A percentile compares a stretch with the other conserved stretches of the same genome.
Evolutionary conservation across 2,329 filamentous ascomycete genomes (phyloP).

Genomic region (Claviceps pazoutovae): DNA sequence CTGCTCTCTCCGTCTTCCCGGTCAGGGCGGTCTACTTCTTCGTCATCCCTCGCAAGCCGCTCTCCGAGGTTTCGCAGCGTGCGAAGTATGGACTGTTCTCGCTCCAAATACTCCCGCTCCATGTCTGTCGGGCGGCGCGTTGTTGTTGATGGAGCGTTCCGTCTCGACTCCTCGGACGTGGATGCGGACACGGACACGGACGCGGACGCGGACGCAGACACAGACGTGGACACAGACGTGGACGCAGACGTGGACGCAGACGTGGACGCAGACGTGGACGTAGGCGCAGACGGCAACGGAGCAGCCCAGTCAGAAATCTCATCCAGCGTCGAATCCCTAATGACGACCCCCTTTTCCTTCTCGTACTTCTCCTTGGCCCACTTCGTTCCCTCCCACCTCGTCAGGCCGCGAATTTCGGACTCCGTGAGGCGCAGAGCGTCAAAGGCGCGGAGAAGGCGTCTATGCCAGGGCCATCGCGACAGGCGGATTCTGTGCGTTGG

Average conservation of each 20-base stretch:
- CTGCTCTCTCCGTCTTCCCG: not conserved
- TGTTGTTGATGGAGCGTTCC: no score
- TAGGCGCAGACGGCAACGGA: constrained; percentile 4
- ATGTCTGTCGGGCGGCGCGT: constrained; percentile 7
- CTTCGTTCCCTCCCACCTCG: constrained; percentile 71
- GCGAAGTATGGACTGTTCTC: not conserved
- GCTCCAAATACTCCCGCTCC: constrained; percentile 1
- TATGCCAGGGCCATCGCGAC: constrained; percentile 62
- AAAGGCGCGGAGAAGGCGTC: constrained; percentile 62
- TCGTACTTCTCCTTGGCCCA: constrained; percentile 75
- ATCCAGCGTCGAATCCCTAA: constrained; percentile 58
- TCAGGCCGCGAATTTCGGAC: constrained; percentile 55
- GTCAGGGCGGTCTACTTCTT: constrained; percentile 9
- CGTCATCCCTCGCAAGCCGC: constrained; percentile 2
- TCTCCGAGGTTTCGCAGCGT: constrained; percentile 8
- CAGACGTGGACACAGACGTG: no score
- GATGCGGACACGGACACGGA: no score
- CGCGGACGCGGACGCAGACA: no score
- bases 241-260: no score
- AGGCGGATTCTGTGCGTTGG: constrained; percentile 64
- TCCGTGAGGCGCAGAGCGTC: constrained; percentile 54
- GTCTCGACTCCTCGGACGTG: not conserved
- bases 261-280: no score
- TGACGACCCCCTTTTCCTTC: constrained; percentile 55
- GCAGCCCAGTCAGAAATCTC: constrained; percentile 46